Base-by-base conservation (phyloP, 169 alveolate genomes). In the Eimeria falciformis region DNA sequence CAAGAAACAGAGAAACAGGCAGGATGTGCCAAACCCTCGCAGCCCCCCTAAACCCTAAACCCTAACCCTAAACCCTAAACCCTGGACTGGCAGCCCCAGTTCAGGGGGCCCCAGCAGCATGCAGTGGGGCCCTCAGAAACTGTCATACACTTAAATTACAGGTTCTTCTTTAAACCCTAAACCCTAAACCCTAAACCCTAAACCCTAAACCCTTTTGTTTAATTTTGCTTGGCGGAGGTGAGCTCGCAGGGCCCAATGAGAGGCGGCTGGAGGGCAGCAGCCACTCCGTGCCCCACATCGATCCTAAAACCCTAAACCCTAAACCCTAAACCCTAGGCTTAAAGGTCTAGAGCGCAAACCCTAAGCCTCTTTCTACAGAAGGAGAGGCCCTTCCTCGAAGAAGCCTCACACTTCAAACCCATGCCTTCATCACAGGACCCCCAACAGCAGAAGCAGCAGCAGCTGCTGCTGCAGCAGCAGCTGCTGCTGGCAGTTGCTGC, bases 401-500 rank as follows among this genome's bases (percentile, higher is more conserved):
- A n/a, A n/a, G n/a, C n/a, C n/a, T n/a, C n/a, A n/a, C n/a, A n/a
- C n/a, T n/a, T n/a, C n/a, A n/a, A n/a, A n/a, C n/a, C n/a, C n/a
- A n/a, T n/a, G n/a, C n/a, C n/a, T n/a, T n/a, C n/a, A n/a, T n/a
- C n/a, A n/a, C 79, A 68, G 79, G 53, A 25, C 53, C 47, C 21
- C 21, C 7, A 9, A 14, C 58, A 40, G 79, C 79, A 7, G 79
- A 45, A 68, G 79, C 79, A 68, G 79, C 84, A 73, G 58, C 58
- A n/a, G 27, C 65, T 73, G 27, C 40, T 73, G 65, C 84, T 43
- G 84, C 84, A 73, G 84, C 84, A 73, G 84, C 84, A 73, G 84
- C 62, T 45, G 58, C 84, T 73, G 2, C 29, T 62, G 18, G 84
- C 62, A 5, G 55, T 73, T 37, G 84, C 84, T 11, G 47, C 84